Evolutionary conservation across 2,329 filamentous ascomycete genomes (phyloP).

Genomic region (Cercospora brassicicola): DNA sequence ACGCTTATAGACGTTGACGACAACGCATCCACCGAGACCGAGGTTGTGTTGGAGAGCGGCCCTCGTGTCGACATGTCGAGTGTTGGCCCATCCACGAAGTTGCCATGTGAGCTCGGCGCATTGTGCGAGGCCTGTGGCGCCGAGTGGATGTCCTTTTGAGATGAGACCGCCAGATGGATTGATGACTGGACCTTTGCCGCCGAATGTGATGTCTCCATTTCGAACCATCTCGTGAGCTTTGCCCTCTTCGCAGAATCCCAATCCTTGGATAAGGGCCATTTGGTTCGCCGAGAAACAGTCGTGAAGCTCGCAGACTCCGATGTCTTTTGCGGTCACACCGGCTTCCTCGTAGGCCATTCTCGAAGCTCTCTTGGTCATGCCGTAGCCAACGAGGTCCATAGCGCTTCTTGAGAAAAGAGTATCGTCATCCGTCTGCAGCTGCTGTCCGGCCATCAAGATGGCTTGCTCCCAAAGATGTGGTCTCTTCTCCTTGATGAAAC

Average conservation of each 20-base stretch:
- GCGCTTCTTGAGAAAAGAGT: slow-evolving; percentile 74
- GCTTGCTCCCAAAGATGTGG: slow-evolving; percentile 80
- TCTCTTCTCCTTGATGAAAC: slow-evolving; percentile 78
- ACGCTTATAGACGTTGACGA: slow-evolving; percentile 84
- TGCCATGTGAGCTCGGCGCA: slow-evolving; percentile 96
- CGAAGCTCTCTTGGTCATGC: slow-evolving; percentile 75
- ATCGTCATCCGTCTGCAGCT: slow-evolving; percentile 79
- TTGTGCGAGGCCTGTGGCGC: slow-evolving; percentile 91
- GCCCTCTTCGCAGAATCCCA: slow-evolving; percentile 73
- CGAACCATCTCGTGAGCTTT: slow-evolving; percentile 92
- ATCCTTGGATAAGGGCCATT: slow-evolving; percentile 83
- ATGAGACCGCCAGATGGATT: slow-evolving; percentile 95
- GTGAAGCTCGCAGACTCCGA: slow-evolving; percentile 87
- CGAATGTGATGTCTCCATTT: slow-evolving; percentile 86
- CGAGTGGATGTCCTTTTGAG: slow-evolving; percentile 91
- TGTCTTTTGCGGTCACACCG: slow-evolving; percentile 62
- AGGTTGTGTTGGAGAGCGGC: slow-evolving; percentile 89
- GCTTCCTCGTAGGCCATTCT: slow-evolving; percentile 72
- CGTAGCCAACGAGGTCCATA: slow-evolving; percentile 86
- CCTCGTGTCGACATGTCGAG: slow-evolving; percentile 67
- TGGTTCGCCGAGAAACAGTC: slow-evolving; percentile 97
- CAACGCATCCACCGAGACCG: slow-evolving; percentile 84
- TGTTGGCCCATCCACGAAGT: slow-evolving; percentile 87
- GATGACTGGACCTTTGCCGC: slow-evolving; percentile 72
- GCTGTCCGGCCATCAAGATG: slow-evolving; percentile 85